Evolutionary conservation across 1,284 basidiomycete species (phyloP), one percentile per base, ranked within the genome.

Genomic region (Lentinus polychrous): DNA sequence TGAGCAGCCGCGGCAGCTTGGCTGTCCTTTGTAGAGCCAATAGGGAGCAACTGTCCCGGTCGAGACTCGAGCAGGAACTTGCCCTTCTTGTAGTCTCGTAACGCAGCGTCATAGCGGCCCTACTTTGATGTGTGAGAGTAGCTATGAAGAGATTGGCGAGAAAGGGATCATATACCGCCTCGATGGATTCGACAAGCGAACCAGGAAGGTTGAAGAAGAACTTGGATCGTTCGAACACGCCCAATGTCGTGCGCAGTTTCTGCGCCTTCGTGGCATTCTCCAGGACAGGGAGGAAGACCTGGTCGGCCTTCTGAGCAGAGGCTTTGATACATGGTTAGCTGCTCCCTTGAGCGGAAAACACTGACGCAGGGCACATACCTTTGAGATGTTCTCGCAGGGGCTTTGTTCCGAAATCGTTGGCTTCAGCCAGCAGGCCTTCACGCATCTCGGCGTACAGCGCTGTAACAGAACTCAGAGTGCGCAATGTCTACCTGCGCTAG

Each of bases 141-240:
- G 18, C 45, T 22, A 45, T 20, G 10, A 6, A 18, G 7, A 20
- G 8, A 20, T 12, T 40, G 20, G 12, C n/a, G 35, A 37, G 7
- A 6, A 37, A 43, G 46, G 24, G n/a, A 36, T 44, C 14, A 73
- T 85, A 55, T 58, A 92, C 91, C 50, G 85, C 84, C 68, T 93
- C 86, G 44, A 99, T 89, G 15, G 80, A 86, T 63, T 96, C 95
- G 20, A 90, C 79, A n/a, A 99, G 78, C 39, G 87, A 86, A 18
- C 90, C 88, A 0, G 96, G 95, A 17, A 99, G 76, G 61, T 97
- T 98, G 78, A 99, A 99, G 66, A 99, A 93, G 76, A 98, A 99
- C 60, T 94, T 96, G 49, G 91, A 94, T 42, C 94, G 81, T 57
- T 99, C 95, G 58, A 99, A 98, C 6, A 99, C 92, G 36, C 91